Conservation (phyloP, 176 grass and related monocot species). For the Saccharum officinarum region DNA sequence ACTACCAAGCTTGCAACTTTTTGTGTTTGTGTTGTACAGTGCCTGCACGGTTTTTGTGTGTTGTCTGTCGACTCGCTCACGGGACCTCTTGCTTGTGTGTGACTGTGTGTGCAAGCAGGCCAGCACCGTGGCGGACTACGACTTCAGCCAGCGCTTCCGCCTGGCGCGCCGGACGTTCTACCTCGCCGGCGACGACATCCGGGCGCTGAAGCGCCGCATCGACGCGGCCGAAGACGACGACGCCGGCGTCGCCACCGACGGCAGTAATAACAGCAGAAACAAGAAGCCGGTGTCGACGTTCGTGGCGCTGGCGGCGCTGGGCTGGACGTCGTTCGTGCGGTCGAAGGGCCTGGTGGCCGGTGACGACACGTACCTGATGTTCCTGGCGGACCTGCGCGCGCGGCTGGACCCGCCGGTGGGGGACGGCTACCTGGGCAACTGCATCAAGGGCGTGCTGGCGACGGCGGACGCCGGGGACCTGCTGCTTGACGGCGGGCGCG, state of each 20-base stretch:
- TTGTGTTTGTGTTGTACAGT: no score
- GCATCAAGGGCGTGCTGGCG: constrained; percentile 21
- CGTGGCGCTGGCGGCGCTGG: constrained; percentile 41
- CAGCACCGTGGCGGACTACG: background rate
- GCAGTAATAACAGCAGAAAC: fast-evolving
- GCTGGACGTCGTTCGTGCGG: constrained; percentile 41
- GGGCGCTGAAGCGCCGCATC: constrained; percentile 8
- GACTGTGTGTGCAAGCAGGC: background rate
- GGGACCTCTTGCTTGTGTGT: no score
- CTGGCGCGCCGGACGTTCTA: background rate
- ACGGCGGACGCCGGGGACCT: constrained; percentile 24
- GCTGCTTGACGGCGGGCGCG: background rate
- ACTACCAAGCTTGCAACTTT: background rate
- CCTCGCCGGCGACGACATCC: constrained; percentile 26
- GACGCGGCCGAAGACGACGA: background rate
- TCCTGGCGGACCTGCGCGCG: constrained; percentile 47
- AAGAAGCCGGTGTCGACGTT: constrained; percentile 45
- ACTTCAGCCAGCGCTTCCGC: background rate
- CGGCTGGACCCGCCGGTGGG: constrained; percentile 36
- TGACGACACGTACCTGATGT: constrained; percentile 44
- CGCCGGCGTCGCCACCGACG: no score
- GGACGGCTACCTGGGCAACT: constrained; percentile 51
- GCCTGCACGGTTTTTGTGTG: no score
- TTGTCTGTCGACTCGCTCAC: background rate
- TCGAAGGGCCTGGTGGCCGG: background rate